Base-by-base conservation (phyloP, 2,329 filamentous ascomycete species). In the Chaetothyriales sp. region DNA sequence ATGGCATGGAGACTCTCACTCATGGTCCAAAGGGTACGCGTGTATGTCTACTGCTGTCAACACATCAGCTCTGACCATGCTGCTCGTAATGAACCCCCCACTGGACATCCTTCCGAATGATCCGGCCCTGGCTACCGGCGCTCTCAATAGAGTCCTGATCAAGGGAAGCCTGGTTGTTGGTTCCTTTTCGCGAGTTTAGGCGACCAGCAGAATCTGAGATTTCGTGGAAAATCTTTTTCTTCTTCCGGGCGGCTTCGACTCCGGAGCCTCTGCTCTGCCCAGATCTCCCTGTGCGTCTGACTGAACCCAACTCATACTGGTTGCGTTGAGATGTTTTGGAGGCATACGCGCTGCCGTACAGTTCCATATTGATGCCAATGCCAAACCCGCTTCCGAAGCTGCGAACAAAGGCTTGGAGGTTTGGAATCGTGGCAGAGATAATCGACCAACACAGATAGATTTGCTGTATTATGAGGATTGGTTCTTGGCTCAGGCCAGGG, bases 341-440 rank as follows among this genome's bases (percentile, higher is more conserved):
- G 45, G 18, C 45, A 19, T 47, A 47, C 7, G 45, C 45, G 45
- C n/a, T 26, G 6, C 19, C 26, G 22, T 47, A 47, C 18, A 26
- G 12, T 3, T 47, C 45, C 45, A 47, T 47, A 28, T 47, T 26
- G n/a, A 47, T 26, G 18, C 45, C 18, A 28, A 62, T 59, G 20
- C 53, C 53, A 46, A 67, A 69, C n/a, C 67, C 64, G 15, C 66
- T 68, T 52, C 66, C 67, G 60, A 70, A 69, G 46, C 61, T 63
- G 25, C 66, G 62, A 12, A 69, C 66, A 51, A 70, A 70, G 4
- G 65, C 63, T 51, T 68, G 69, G 26, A 69, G 60, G 20, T 68
- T 69, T 3, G 68, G 67, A 12, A 71, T 60, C 0, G 68, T 71
- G 42, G 66, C 65, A 0, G 66, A 60, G 52, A 69, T 68, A 22